A percentile compares a stretch with the other conserved stretches of the same genome.
Evolutionary conservation across 2,329 filamentous ascomycete species (phyloP).

Genomic region (Fusarium staphyleae): DNA sequence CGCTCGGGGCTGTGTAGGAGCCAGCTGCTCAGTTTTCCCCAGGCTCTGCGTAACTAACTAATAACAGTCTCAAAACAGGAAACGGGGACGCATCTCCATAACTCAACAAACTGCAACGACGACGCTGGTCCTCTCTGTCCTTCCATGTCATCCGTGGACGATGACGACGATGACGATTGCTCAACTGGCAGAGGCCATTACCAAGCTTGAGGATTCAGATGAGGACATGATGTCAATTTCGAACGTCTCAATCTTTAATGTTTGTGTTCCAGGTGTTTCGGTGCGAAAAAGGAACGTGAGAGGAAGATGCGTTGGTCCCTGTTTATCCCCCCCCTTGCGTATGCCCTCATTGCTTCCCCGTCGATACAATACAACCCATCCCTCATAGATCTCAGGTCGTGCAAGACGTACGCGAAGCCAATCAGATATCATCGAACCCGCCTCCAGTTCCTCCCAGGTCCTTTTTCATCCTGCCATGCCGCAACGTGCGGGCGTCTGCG

Average conservation of each 20-base stretch:
- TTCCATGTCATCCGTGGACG: conserved; percentile 14
- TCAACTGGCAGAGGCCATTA: neutral
- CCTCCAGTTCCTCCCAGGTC: conserved; percentile 8
- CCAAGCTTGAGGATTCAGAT: neutral
- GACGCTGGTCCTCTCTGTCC: conserved; percentile 14
- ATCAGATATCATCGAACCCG: conserved; percentile 5
- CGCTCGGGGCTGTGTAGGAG: neutral
- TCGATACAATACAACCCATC: conserved; percentile 7
- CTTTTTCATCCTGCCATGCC: conserved; percentile 29
- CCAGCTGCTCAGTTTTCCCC: conserved; percentile 26
- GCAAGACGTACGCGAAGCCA: conserved; percentile 13
- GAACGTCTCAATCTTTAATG: neutral
- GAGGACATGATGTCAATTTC: conserved; percentile 5
- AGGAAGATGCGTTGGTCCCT: neutral
- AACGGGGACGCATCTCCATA: conserved; percentile 12
- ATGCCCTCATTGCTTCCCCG: conserved; percentile 19
- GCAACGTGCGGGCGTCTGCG: conserved; percentile 34
- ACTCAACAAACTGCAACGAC: conserved; percentile 34
- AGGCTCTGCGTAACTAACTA: conserved; percentile 17
- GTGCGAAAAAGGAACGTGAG: too few species aligned
- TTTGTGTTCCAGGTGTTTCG: too few species aligned
- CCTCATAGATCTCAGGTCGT: conserved; percentile 15
- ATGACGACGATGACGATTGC: conserved; percentile 17
- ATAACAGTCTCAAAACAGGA: conserved; percentile 27
- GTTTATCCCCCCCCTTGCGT: conserved; percentile 24